Conservation (phyloP, 73 alveolate species). For the Vitrella brassicaformis region DNA sequence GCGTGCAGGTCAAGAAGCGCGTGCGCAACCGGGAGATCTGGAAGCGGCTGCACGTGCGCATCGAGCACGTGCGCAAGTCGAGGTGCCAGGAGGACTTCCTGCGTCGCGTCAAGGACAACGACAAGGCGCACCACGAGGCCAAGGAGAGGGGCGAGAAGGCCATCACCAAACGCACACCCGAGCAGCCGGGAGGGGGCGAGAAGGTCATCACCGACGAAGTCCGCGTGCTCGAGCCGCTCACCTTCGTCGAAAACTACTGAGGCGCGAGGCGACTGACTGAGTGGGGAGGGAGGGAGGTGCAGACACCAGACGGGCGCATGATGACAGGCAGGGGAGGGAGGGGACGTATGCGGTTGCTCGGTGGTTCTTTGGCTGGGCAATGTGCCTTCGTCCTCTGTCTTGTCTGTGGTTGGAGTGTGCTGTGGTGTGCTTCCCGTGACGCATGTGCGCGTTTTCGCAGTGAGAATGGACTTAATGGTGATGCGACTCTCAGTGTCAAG, state of each 20-base stretch:
- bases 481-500: too few species aligned
- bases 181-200: too few species aligned
- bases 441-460: too few species aligned
- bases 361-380: too few species aligned
- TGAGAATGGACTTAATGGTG: too few species aligned
- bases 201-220: conserved; percentile 13
- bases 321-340: too few species aligned
- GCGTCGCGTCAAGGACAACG: conserved; percentile 77
- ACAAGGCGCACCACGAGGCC: conserved; percentile 56
- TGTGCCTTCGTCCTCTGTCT: too few species aligned
- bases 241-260: conserved; percentile 26
- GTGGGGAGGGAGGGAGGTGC: background rate
- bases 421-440: too few species aligned
- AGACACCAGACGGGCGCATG: background rate
- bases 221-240: conserved; percentile 21
- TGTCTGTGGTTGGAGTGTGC: too few species aligned
- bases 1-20: conserved; percentile 66
- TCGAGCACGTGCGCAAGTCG: conserved; percentile 74
- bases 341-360: too few species aligned
- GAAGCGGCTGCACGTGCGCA: conserved; percentile 79
- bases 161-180: background rate
- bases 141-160: background rate
- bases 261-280: background rate
- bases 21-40: conserved; percentile 71
- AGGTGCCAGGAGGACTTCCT: conserved; percentile 89